A percentile compares a stretch with the other conserved stretches of the same genome.
Conservation (phyloP, 352 stramenopile species). For the Blastocystis sp. region DNA sequence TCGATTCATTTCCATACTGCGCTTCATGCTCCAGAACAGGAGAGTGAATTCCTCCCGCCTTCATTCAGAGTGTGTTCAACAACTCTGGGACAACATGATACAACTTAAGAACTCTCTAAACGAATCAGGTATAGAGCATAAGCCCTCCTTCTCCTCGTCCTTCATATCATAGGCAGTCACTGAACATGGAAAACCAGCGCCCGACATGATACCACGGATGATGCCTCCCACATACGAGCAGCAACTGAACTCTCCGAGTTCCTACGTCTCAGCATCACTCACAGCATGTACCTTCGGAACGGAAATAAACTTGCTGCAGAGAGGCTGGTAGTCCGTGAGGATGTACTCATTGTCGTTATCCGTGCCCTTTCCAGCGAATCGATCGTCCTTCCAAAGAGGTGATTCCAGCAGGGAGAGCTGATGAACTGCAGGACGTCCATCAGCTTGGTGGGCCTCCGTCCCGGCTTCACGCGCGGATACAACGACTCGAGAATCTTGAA, state of each 20-base stretch:
- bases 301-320: constrained; percentile 55
- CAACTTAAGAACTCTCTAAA: not conserved
- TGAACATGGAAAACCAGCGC: constrained; percentile 53
- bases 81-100: not conserved
- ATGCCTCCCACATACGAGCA: constrained; percentile 61
- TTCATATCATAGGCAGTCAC: constrained; percentile 66
- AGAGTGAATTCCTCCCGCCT: too few species aligned
- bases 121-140: constrained; percentile 59
- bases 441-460: constrained; percentile 49
- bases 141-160: constrained; percentile 16
- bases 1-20: too few species aligned
- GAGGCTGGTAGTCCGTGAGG: constrained; percentile 40
- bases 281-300: constrained; percentile 12
- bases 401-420: constrained; percentile 45
- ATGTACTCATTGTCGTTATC: constrained; percentile 64
- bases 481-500: constrained; percentile 51
- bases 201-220: constrained; percentile 52
- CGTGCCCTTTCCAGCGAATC: constrained; percentile 38
- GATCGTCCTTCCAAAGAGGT: constrained; percentile 41
- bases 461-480: constrained; percentile 32
- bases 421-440: constrained; percentile 63
- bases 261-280: not conserved
- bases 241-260: constrained; percentile 66
- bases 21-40: too few species aligned
- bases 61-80: too few species aligned